Conservation (phyloP, 2,329 filamentous ascomycete species). For the Stylonectria norvegica region DNA sequence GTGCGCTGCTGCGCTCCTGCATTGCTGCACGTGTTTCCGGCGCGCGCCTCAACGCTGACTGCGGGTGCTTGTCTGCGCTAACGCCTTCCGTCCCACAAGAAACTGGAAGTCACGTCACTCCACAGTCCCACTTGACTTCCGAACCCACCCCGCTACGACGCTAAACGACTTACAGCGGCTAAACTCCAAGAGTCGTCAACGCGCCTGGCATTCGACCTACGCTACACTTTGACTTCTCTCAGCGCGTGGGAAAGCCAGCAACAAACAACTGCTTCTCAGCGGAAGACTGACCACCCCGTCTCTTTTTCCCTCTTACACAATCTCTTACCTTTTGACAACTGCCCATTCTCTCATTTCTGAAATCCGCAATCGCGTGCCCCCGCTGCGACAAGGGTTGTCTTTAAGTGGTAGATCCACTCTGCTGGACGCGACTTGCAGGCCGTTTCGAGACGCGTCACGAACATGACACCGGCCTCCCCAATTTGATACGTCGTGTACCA, state of each 20-base stretch:
- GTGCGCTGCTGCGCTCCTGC: conserved; percentile 4
- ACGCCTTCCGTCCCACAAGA: background rate
- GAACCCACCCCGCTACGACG: no score
- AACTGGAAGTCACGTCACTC: conserved; percentile 9
- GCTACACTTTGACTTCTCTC: no score
- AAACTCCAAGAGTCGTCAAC: no score
- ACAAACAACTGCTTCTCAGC: no score
- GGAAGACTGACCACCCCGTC: no score
- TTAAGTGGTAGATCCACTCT: conserved; percentile 27
- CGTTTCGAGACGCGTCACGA: conserved; percentile 37
- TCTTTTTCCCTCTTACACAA: background rate
- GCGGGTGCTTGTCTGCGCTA: background rate
- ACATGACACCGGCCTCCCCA: conserved; percentile 37
- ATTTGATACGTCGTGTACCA: conserved; percentile 26
- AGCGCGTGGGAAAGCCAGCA: no score
- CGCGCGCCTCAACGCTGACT: background rate
- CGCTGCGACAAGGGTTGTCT: conserved; percentile 5
- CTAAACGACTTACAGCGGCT: no score
- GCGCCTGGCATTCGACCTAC: no score
- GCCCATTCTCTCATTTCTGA: no score
- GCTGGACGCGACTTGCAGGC: conserved; percentile 31
- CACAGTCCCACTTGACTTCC: no score
- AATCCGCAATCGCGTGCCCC: background rate
- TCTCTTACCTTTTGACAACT: conserved; percentile 4
- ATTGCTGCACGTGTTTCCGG: conserved; percentile 7